Evolutionary conservation across 495 filamentous ascomycete species (phyloP), one percentile per base, ranked within the genome.

Genomic region (Penicillium waksmanii): DNA sequence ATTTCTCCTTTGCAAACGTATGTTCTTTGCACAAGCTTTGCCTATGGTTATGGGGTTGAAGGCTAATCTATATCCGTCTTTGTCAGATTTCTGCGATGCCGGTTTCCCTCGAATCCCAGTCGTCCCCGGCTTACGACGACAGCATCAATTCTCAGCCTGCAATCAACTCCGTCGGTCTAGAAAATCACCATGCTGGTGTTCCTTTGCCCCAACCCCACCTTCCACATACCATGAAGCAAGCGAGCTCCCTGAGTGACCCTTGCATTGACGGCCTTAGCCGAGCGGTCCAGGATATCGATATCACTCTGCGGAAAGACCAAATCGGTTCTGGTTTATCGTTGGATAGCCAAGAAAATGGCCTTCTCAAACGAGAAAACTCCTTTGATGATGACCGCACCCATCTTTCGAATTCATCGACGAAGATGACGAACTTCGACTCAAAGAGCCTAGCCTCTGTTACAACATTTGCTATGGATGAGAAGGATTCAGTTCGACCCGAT

Each of bases 381-480:
- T 79, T 81, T 63, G 81, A 84, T 51, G 81, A 84, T 65, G 79
- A 82, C 57, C 78, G 75, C 75, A 96, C 82, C 74, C 91, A 81
- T 77, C 79, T 81, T 76, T 93, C 70, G 64, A 92, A 73, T 65
- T 94, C 77, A 69, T 93, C 87, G 7, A 92, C 87, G 4, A 97
- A 96, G 72, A 88, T 90, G 38, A 87, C 91, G 46, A 97, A 92
- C 66, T 79, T 96, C 17, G 92, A 96, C 68, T 91, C 89, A 27
- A 96, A 96, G 73, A 96, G 92, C 71, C 89, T 93, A 65, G 89
- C 90, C 12, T 97, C 93, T 18, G 91, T 89, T 17, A 94, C 89
- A 2, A 96, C 93, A 3, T 96, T 95, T 74, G 92, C 90, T 15
- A 78, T 96, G 72, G 93, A 97, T 68, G 93, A 97, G 73, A 97